These are phyloP conservation scores for Phytophthora nicotianae DNA, from an alignment of 352 stramenopile species.

Conservation along the genomic window DNA sequence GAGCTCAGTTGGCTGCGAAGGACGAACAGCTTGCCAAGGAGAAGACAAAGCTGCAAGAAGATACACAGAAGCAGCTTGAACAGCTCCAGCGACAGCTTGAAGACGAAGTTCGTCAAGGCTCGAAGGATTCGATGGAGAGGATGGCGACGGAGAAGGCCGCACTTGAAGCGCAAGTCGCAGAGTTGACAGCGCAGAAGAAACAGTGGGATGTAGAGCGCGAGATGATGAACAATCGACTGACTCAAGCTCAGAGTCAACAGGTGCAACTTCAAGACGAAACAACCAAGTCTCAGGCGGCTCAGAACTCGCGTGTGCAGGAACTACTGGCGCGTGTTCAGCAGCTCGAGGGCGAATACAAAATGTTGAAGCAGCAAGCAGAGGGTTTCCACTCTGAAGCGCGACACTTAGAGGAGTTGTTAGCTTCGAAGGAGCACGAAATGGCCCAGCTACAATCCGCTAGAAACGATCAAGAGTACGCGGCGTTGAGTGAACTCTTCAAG, in stretches of 20 bases:
- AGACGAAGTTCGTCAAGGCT: constrained; percentile 63
- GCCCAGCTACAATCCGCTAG: constrained; percentile 46
- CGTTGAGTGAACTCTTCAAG: constrained; percentile 75
- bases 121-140: constrained; percentile 49
- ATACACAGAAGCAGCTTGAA: constrained; percentile 64
- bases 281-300: constrained; percentile 43
- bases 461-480: constrained; percentile 59
- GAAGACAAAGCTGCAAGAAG: constrained; percentile 60
- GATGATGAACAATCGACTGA: constrained; percentile 51
- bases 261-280: constrained; percentile 69
- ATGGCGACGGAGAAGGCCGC: constrained; percentile 50
- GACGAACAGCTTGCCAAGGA: constrained; percentile 65
- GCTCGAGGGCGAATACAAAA: constrained; percentile 39
- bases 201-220: constrained; percentile 63
- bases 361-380: constrained; percentile 57
- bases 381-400: constrained; percentile 41
- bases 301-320: constrained; percentile 57
- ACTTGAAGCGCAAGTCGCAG: constrained; percentile 50
- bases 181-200: constrained; percentile 48
- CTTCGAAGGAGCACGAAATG: constrained; percentile 57
- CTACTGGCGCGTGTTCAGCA: constrained; percentile 60
- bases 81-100: constrained; percentile 63
- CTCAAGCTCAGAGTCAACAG: constrained; percentile 52
- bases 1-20: constrained; percentile 54
- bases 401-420: constrained; percentile 57